These are phyloP conservation scores for Melampsora americana DNA, from an alignment of 1,284 basidiomycete species.

Conservation along the genomic window DNA sequence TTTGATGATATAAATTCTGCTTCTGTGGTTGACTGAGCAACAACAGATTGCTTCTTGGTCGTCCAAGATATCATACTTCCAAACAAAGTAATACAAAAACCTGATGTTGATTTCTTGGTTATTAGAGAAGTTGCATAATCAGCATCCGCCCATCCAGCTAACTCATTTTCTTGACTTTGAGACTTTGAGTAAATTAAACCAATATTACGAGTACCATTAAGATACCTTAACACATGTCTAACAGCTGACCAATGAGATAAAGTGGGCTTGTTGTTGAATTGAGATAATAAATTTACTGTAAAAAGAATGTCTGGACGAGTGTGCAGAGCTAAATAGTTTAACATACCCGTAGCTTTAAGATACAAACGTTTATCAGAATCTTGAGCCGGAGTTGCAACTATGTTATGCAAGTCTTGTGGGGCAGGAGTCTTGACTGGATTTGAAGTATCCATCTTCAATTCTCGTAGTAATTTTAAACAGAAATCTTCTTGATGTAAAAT, in stretches of 20 bases:
- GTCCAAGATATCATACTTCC: too few species aligned
- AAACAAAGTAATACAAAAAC: too few species aligned
- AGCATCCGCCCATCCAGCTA: too few species aligned
- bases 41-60: too few species aligned
- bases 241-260: neutral
- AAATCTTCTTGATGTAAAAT: too few species aligned
- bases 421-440: neutral
- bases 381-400: too few species aligned
- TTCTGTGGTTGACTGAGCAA: too few species aligned
- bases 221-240: constrained; percentile 1
- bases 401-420: too few species aligned
- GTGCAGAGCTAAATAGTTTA: constrained; percentile 11
- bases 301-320: constrained; percentile 18
- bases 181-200: neutral
- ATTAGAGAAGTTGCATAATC: too few species aligned
- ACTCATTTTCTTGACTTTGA: neutral
- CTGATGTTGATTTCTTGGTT: too few species aligned
- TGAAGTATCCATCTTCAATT: neutral
- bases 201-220: neutral
- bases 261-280: neutral
- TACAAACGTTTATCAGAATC: too few species aligned
- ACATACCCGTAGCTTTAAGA: constrained; percentile 16
- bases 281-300: constrained; percentile 8
- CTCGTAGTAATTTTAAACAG: neutral
- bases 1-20: too few species aligned